phyloP scores from a whole-genome alignment of 108 stramenopile species.

The Epithemia pelagica region DNA sequence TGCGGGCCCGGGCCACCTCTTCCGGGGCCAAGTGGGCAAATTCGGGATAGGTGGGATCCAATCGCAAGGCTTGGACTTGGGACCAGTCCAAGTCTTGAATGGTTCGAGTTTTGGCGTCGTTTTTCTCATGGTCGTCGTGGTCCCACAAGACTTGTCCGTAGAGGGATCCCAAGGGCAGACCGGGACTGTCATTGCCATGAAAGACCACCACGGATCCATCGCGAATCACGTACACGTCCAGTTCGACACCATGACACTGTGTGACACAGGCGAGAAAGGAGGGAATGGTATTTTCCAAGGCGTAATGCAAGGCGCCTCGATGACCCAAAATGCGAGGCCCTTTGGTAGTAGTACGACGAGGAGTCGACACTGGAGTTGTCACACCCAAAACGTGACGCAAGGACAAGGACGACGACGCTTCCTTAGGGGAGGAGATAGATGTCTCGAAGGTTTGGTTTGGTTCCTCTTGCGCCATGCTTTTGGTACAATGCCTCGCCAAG shows the following conservation, averaged over 20 bases:
- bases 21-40: conserved; percentile 54
- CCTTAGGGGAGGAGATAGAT: too few relatives aligned
- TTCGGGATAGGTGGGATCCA: conserved; percentile 52
- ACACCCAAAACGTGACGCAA: too few relatives aligned
- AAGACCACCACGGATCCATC: conserved; percentile 68
- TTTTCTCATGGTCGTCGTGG: conserved; percentile 16
- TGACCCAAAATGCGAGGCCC: conserved; percentile 78
- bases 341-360: too few relatives aligned
- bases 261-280: conserved; percentile 44
- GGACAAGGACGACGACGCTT: too few relatives aligned
- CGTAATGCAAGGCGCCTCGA: conserved; percentile 63
- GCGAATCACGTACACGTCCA: conserved; percentile 68
- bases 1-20: conserved; percentile 32
- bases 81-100: conserved; percentile 63
- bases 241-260: conserved; percentile 64
- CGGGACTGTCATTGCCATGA: conserved; percentile 71
- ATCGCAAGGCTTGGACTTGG: conserved; percentile 40
- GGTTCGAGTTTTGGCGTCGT: conserved; percentile 22
- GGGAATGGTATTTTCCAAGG: conserved; percentile 65
- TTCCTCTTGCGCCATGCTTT: too few relatives aligned
- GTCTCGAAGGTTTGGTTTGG: too few relatives aligned
- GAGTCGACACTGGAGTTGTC: too few relatives aligned
- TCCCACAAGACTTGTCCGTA: too few relatives aligned
- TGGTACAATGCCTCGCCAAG: too few relatives aligned
- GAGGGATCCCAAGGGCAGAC: conserved; percentile 37